phyloP scores from a whole-genome alignment of 2,329 filamentous ascomycete species.

The Colletotrichum sansevieriae region DNA sequence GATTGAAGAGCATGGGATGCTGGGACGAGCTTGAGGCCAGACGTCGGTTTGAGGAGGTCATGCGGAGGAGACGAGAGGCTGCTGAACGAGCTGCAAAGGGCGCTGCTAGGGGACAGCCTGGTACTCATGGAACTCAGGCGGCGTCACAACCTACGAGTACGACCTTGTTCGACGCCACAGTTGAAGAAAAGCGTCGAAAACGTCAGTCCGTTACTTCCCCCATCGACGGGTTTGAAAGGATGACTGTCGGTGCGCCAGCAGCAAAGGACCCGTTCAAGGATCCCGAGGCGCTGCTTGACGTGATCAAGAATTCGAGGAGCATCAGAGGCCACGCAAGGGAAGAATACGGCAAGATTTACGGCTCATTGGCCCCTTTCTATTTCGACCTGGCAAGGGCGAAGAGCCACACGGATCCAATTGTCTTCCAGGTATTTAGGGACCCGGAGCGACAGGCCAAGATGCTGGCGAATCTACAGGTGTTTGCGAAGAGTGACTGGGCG shows the following conservation, averaged over 20 bases:
- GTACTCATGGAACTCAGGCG: constrained; percentile 42
- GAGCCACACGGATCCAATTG: constrained; percentile 81
- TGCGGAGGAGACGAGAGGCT: constrained; percentile 72
- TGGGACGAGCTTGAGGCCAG: constrained; percentile 94
- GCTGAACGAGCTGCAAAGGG: constrained; percentile 48
- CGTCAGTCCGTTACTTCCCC: constrained; percentile 49
- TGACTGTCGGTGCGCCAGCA: constrained; percentile 66
- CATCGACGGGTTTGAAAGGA: constrained; percentile 83
- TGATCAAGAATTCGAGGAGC: constrained; percentile 79
- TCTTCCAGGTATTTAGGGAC: constrained; percentile 89
- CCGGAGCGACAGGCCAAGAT: constrained; percentile 93
- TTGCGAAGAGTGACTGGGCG: constrained; percentile 84
- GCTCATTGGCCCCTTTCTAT: constrained; percentile 90
- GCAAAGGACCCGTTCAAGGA: constrained; percentile 66
- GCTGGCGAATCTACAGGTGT: constrained; percentile 82
- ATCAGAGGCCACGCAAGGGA: constrained; percentile 87
- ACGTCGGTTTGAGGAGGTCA: constrained; percentile 80
- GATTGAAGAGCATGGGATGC: constrained; percentile 86
- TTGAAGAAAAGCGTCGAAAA: constrained; percentile 72
- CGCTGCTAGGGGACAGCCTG: constrained; percentile 38
- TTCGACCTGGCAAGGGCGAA: constrained; percentile 80
- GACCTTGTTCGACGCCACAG: constrained; percentile 80
- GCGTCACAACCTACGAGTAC: constrained; percentile 55
- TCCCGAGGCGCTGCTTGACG: constrained; percentile 73
- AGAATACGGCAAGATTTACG: constrained; percentile 92